Evolutionary conservation across 2,329 filamentous ascomycete genomes (phyloP), one percentile per base, ranked within the genome.

Genomic region (Aspergillus puulaauensis): DNA sequence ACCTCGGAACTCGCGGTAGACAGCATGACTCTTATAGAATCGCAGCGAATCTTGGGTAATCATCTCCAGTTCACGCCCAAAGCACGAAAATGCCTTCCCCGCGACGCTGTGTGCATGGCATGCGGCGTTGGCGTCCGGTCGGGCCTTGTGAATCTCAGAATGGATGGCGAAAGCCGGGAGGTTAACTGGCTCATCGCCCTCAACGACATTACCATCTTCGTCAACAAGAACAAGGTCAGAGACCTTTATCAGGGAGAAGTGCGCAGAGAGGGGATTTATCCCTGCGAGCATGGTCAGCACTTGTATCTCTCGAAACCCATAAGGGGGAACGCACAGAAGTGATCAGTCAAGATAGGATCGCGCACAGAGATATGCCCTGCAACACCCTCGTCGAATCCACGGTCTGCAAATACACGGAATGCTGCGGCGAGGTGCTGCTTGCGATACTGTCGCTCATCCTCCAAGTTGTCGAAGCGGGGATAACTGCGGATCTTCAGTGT

Each of bases 41-140:
- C 84, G 85, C 66, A 83, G 84, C 3, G 87, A 82, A 70, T 70
- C 69, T 52, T 81, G 79, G 8, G 73, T 79, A 33, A 79, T 62
- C 49, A 75, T 78, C 43, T 81, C 77, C 17, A 81, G 64, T 11
- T 73, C 74, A 3, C 73, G 67, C 4, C 73, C 78, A 31, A 81
- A 71, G 2, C 72, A 67, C 52, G 75, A 78, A 69, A 75, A 81
- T 0, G 77, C 74, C 44, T 77, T 70, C 4, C 79, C 79, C 56
- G 79, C 74, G n/a, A 78, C 73, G 2, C 70, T 75, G 64, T 82
- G 79, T 3, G 72, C 72, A 58, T 82, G 79, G 46, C 75, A 77
- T 1, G 77, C 77, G 44, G 76, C 78, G 50, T 76, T 71, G 21
- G 80, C 75, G 56, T 81, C 76, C 5, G 76, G 75, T 86, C 88